Percentiles rank a stretch among this genome's conserved stretches.
Evolutionary conservation across 2,329 filamentous ascomycete genomes (phyloP).

Genomic region (Drechslera avenae): DNA sequence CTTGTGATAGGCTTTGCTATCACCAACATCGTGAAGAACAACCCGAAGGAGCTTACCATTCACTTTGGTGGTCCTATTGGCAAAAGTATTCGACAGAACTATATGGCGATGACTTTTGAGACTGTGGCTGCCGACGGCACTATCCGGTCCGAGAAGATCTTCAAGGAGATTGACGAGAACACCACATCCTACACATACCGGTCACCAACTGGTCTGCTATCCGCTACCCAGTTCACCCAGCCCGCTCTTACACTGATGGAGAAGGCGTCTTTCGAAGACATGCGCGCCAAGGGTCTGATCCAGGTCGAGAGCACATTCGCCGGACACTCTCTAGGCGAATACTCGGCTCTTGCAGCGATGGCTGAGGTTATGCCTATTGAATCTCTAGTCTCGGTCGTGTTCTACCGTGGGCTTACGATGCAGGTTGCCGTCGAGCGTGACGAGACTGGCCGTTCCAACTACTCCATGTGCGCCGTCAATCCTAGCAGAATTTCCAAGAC

Average conservation of each 20-base stretch:
- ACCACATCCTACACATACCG: conserved; percentile 97
- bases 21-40: conserved; percentile 99
- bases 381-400: conserved; percentile 95
- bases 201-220: conserved; percentile 91
- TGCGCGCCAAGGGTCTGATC: conserved; percentile 95
- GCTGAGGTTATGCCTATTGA: conserved; percentile 99
- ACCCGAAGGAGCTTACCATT: conserved; percentile 97
- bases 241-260: conserved; percentile 98
- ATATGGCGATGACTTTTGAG: conserved; percentile 99
- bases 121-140: conserved; percentile 90
- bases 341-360: conserved; percentile 92
- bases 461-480: conserved; percentile 99
- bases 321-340: conserved; percentile 96
- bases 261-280: conserved; percentile 99
- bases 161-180: conserved; percentile 93
- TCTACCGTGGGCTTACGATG: conserved; percentile 99
- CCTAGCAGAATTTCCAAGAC: conserved; percentile 97
- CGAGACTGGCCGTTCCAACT: conserved; percentile 89
- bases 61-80: conserved; percentile 96
- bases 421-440: conserved; percentile 98
- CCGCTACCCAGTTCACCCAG: conserved; percentile 98
- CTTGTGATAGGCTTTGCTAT: conserved; percentile 79
- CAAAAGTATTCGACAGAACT: conserved; percentile 97
- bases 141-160: conserved; percentile 98
- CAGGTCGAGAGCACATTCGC: conserved; percentile 97